Conservation (phyloP, 1,284 basidiomycete genomes). For the Papiliotrema laurentii region DNA sequence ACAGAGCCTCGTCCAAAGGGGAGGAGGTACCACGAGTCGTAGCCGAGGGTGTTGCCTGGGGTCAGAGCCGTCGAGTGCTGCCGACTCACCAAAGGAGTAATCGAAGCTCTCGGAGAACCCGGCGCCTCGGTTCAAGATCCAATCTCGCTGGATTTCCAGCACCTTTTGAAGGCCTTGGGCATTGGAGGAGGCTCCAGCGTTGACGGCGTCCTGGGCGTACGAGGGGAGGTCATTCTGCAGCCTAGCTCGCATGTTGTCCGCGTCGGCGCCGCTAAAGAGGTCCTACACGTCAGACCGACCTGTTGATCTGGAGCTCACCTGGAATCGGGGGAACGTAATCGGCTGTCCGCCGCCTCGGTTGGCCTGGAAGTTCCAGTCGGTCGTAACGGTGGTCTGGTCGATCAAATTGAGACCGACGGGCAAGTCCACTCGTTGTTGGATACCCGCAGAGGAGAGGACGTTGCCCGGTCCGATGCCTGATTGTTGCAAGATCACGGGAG, state of each 20-base stretch:
- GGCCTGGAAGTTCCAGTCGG: slow-evolving; percentile 20
- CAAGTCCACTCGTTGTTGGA: slow-evolving; percentile 35
- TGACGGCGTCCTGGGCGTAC: slow-evolving; percentile 39
- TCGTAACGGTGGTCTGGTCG: slow-evolving; percentile 46
- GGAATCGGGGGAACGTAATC: slow-evolving; percentile 33
- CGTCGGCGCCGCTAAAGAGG: slow-evolving; percentile 1
- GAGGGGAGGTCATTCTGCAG: background rate
- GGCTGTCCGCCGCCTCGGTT: slow-evolving; percentile 21
- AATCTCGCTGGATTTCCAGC: slow-evolving; percentile 40
- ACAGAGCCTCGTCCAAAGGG: slow-evolving; percentile 44
- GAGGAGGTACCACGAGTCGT: slow-evolving; percentile 44
- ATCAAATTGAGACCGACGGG: slow-evolving; percentile 47
- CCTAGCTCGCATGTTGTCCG: background rate
- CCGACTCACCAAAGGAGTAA: slow-evolving; percentile 25
- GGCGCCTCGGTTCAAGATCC: slow-evolving; percentile 38
- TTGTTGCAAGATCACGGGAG: slow-evolving; percentile 49
- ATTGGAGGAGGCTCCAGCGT: slow-evolving; percentile 28
- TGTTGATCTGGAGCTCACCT: slow-evolving; percentile 4
- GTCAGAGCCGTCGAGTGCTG: background rate
- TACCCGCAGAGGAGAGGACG: slow-evolving; percentile 37
- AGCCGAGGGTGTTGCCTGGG: slow-evolving; percentile 25
- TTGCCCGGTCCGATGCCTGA: slow-evolving; percentile 46
- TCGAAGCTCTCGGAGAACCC: slow-evolving; percentile 39
- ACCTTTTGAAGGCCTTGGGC: slow-evolving; percentile 28
- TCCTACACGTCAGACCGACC: background rate